These are phyloP conservation scores for Butyriboletus loyo DNA, from an alignment of 768 basidiomycete species.

Conservation along the genomic window DNA sequence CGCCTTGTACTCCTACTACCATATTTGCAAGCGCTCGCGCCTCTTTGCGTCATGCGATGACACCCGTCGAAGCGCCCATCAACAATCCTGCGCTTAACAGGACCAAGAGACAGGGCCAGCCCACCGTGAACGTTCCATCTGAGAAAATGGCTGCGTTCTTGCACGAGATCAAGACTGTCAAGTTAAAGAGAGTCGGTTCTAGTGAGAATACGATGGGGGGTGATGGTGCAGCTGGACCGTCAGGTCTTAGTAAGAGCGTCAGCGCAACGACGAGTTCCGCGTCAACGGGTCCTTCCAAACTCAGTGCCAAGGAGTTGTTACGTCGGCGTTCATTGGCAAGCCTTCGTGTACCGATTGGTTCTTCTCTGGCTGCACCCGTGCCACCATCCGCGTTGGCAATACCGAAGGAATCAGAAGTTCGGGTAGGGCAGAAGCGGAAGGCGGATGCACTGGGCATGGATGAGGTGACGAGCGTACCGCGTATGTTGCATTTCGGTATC, in stretches of 20 bases:
- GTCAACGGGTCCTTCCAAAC: constrained; percentile 6
- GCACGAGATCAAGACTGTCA: constrained; percentile 73
- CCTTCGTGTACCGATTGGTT: constrained; percentile 26
- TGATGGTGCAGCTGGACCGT: constrained; percentile 25
- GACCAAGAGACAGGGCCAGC: constrained; percentile 49
- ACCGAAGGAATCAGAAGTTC: constrained; percentile 7
- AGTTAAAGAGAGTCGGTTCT: constrained; percentile 56
- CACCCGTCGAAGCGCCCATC: constrained; percentile 66
- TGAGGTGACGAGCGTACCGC: constrained; percentile 28
- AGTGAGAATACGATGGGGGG: constrained; percentile 16
- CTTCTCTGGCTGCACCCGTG: constrained; percentile 20
- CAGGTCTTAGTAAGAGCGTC: constrained; percentile 31
- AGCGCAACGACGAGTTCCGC: constrained; percentile 6
- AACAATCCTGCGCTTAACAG: constrained; percentile 41
- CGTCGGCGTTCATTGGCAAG: constrained; percentile 27
- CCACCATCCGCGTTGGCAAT: constrained; percentile 5
- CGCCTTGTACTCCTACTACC: constrained; percentile 26
- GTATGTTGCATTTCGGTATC: constrained; percentile 29
- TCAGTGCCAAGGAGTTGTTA: constrained; percentile 16
- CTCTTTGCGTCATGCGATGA: constrained; percentile 51
- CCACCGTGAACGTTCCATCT: constrained; percentile 68
- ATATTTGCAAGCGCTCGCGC: constrained; percentile 64
- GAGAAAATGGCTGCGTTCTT: constrained; percentile 85
- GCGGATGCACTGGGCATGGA: constrained; percentile 20
- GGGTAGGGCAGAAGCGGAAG: constrained; percentile 32